These are phyloP conservation scores for Beauveria brongniartii DNA, from an alignment of 2,329 filamentous ascomycete species.

Conservation along the genomic window DNA sequence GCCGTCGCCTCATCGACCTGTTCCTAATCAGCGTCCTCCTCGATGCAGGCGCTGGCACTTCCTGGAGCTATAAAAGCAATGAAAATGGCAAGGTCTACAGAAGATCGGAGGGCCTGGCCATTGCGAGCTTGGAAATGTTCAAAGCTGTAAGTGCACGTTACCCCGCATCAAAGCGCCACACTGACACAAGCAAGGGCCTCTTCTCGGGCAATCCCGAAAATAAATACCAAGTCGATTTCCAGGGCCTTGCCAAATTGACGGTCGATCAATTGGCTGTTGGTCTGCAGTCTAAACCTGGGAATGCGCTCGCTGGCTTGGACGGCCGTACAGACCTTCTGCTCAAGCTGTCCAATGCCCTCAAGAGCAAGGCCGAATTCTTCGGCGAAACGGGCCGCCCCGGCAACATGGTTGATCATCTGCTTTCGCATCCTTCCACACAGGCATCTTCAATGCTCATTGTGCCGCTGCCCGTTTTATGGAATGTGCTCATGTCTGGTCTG, in stretches of 20 bases:
- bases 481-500: constrained; percentile 79
- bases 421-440: constrained; percentile 83
- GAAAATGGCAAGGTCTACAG: constrained; percentile 77
- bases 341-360: constrained; percentile 65
- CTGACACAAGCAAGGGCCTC: constrained; percentile 46
- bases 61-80: constrained; percentile 87
- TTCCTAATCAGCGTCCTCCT: constrained; percentile 74
- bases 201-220: constrained; percentile 79
- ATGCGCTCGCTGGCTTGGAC: constrained; percentile 76
- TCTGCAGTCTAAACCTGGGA: constrained; percentile 74
- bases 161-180: background rate
- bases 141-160: constrained; percentile 47
- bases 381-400: constrained; percentile 78
- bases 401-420: constrained; percentile 92
- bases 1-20: constrained; percentile 66
- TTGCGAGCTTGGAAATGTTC: constrained; percentile 80
- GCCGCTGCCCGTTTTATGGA: constrained; percentile 81
- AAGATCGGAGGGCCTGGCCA: constrained; percentile 81
- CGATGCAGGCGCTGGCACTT: constrained; percentile 80
- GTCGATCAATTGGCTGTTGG: constrained; percentile 68
- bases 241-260: constrained; percentile 66
- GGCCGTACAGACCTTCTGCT: constrained; percentile 75
- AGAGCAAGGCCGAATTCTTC: constrained; percentile 72
- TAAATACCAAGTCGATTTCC: constrained; percentile 83
- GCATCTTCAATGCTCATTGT: constrained; percentile 84